Base-by-base conservation (phyloP, 1,139 yeast species). In the Wickerhamomyces sp. region DNA sequence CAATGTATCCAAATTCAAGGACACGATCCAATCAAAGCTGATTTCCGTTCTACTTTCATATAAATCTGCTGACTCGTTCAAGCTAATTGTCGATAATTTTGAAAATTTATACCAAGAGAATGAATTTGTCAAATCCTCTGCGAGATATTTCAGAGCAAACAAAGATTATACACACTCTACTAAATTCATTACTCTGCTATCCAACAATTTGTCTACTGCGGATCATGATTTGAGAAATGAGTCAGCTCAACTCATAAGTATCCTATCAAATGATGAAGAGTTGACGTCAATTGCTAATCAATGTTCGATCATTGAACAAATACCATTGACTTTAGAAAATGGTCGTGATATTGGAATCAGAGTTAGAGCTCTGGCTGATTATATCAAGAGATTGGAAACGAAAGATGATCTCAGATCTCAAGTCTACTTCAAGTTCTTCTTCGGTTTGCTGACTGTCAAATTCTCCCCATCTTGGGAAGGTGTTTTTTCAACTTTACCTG, bases 401-500 rank as follows among this genome's bases (percentile, higher is more conserved):
- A 40, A 29, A 10, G 67, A 75, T 10, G 53, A 62, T 0, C 26
- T 60, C 23, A 40, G 51, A 13, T 72, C 75, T 36, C 57, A 58
- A 14, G 64, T 78, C 7, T 71, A 84, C 29, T 70, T 82, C 15
- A 72, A 76, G 34, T 87, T 75, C 60, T 52, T 84, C 44, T 79
- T 89, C 62, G 98, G 97, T 29, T 71, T 86, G 51, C 67, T 91
- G 42, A 74, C 90, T 1, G 81, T 82, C 40, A 78, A 79, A 50
- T 90, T 93, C 57, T 86, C 89, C 50, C 99, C 99, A 2, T 73
- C 84, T 30, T 89, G 96, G 95, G 76, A 78, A 23, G 87, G 86
- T 6, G 84, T 86, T 3, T 69, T 73, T 46, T 93, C 84, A 50
- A 73, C 77, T 7, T 59, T 87, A 10, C 78, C 83, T 0, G 58